Evolutionary conservation across 768 basidiomycete species (phyloP), one percentile per base, ranked within the genome.

Genomic region (Brasilioporus rufonigricans): DNA sequence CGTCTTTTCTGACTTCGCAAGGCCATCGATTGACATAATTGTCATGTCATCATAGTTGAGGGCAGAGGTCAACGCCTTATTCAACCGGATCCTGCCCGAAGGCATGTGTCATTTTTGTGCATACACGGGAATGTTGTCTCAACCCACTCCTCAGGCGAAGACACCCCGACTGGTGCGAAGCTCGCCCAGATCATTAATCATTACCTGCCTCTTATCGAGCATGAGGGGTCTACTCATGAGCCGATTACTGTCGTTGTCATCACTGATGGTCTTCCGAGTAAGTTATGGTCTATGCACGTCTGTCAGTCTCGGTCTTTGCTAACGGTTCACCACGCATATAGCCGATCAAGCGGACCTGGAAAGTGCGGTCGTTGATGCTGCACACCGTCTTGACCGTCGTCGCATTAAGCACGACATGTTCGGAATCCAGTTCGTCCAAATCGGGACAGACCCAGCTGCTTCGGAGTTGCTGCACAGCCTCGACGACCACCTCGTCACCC

Each of bases 361-460:
- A 44, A 57, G 53, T 7, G 68, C 70, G 2, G 67, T 78, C 11
- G 69, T 77, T 16, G 64, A 68, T 6, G 63, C n/a, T n/a, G n/a
- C n/a, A n/a, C n/a, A n/a, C n/a, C n/a, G n/a, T n/a, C n/a, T n/a
- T n/a, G n/a, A n/a, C 46, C 65, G 64, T 32, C 68, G 63, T 1
- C 61, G 61, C 4, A 66, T 69, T 48, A 75, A 65, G 24, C 60
- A 70, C 1, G 65, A 70, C n/a, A 74, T 75, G 65, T 68, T 80
- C 7, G 75, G 78, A 10, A 67, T 80, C 29, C 75, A 77, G 39
- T 76, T 81, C 33, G 67, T 81, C 32, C 79, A 80, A 57, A 75
- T n/a, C n/a, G n/a, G n/a, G n/a, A n/a, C n/a, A n/a, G n/a, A n/a
- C n/a, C n/a, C n/a, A n/a, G n/a, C n/a, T n/a, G 76, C 77, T 5